A percentile compares a stretch with the other conserved stretches of the same genome.
phyloP scores from a whole-genome alignment of 768 basidiomycete species.

The Paxillus ammoniavirescens region DNA sequence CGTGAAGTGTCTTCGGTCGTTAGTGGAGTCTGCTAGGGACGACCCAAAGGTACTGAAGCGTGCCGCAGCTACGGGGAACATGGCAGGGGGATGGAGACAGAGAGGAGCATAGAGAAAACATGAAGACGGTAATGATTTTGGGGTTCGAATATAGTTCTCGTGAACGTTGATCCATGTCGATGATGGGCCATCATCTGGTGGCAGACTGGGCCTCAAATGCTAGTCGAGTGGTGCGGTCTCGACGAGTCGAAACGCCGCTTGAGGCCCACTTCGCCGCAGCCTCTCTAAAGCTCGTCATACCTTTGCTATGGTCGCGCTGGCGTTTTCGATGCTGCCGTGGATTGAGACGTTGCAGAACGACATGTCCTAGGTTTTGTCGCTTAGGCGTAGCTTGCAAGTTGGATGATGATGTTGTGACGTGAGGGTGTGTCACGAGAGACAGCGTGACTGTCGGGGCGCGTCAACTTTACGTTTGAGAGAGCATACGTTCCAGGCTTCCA shows the following conservation, averaged over 20 bases:
- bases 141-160: conserved; percentile 2
- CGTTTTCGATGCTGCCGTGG: too few relatives aligned
- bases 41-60: conserved; percentile 8
- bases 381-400: too few relatives aligned
- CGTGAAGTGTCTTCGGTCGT: conserved; percentile 6
- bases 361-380: too few relatives aligned
- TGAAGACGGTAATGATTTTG: conserved; percentile 24
- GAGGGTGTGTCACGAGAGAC: conserved; percentile 7
- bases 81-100: conserved; percentile 17
- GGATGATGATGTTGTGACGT: background rate
- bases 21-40: conserved; percentile 4
- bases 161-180: background rate
- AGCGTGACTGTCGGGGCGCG: conserved; percentile 14
- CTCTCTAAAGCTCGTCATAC: background rate
- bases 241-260: background rate
- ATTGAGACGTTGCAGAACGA: too few relatives aligned
- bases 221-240: background rate
- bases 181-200: background rate
- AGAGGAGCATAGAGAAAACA: conserved; percentile 17
- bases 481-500: too few relatives aligned
- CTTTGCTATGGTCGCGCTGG: too few relatives aligned
- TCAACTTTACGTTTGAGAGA: too few relatives aligned
- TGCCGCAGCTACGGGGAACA: conserved; percentile 12
- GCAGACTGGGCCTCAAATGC: too few relatives aligned
- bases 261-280: background rate